Evolutionary conservation across 768 basidiomycete genomes (phyloP), one percentile per base, ranked within the genome.

Genomic region (Serendipita indica): DNA sequence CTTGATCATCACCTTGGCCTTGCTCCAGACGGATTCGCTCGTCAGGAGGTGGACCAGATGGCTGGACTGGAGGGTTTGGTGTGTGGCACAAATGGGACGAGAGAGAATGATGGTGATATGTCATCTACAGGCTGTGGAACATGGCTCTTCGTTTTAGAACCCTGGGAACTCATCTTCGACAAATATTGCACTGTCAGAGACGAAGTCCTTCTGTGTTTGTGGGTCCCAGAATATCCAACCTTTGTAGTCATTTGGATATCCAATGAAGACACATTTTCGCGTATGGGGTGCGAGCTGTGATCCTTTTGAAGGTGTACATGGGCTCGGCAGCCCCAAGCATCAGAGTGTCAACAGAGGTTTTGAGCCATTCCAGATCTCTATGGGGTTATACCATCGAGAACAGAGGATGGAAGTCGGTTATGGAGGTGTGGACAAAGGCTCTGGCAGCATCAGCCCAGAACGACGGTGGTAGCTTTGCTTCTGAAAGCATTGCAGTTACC

Each of bases 291-390:
- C 49, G 35, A 60, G 46, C 28, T 27, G 34, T 2, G 61, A 52
- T 74, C 67, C 59, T 69, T 70, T 57, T 67, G 69, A 4, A 73
- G 63, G 57, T 66, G 68, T 28, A 72, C 73, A 66, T 72, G 75
- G 16, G 71, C 71, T 39, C 62, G 62, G 54, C 72, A 74, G 2
- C 74, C 72, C 52, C 67, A 75, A 18, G 71, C 67, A 4, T 69
- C 22, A 75, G 65, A 61, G 72, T 65, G 0, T 63, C 64, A 12
- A 73, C 63, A 57, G 39, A 25, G 12, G 59, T 62, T 30, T 33
- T 6, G 30, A 12, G 16, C 62, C 58, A 57, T 37, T 34, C 20
- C 10, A 63, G 2, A 49, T 37, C 33, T 63, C 46, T 39, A 62
- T 32, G 62, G 58, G 1, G 62, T 63, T 12, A 28, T 60, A 6